Base-by-base conservation (phyloP, 352 stramenopile species). In the Globisporangium radiosum region DNA sequence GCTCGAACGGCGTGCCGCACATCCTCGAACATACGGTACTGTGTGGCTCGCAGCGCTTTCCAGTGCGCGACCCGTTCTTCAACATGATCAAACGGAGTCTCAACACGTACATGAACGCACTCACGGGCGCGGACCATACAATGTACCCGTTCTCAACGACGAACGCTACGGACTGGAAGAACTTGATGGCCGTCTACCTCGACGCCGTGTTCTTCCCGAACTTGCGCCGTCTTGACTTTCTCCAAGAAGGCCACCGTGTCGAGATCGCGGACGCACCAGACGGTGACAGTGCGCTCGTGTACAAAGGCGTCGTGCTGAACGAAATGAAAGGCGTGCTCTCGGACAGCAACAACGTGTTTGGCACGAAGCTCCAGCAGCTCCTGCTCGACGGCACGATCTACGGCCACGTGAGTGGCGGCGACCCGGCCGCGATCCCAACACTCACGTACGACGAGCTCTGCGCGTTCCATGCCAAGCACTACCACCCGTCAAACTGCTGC, bases 321-420 rank as follows among this genome's bases (percentile, higher is more conserved):
- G 97, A 99, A 78, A 99, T 99, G 97, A 99, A 99, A 71, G 96
- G 97, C 50, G 94, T 98, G 5, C 95, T 99, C 61, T 98, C 92
- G 13, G 95, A 92, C 60, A 92, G 93, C 52, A 94, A 98, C 71
- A 97, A 92, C 44, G 71, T 98, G 14, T 88, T 98, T 50, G 82
- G 78, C 38, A 92, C 91, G 40, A 89, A 85, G 53, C 73, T 96
- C 48, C 94, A 99, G 71, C 76, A 93, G 58, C 83, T 81, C 47
- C 76, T 99, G 38, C 96, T 99, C 65, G 70, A 96, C 72, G 76
- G 90, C 68, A 70, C 77, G 37, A 87, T 92, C 66, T 94, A 94
- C 59, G 75, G 84, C 51, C 81, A 95, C 61, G 77, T 93, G 60
- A 93, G 85, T 57, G 85, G 85, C 15, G 85, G 85, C 1, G 77